phyloP scores from a whole-genome alignment of 495 filamentous ascomycete species.

The Trichodelitschia bisporula region DNA sequence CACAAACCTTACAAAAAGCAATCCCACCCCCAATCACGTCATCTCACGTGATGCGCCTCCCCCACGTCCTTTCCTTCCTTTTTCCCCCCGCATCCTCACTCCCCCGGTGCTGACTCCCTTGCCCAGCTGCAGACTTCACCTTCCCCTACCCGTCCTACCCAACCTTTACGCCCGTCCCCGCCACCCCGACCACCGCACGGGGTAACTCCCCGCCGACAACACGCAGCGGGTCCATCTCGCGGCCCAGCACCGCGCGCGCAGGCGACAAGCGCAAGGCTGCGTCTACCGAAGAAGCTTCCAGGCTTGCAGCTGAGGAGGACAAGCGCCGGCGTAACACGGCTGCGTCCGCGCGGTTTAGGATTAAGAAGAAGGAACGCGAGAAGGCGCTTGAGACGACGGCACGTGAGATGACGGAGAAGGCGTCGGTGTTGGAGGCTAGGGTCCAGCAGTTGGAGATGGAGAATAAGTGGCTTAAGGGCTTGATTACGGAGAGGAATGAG shows the following conservation, averaged over 20 bases:
- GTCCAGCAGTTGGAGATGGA: slow-evolving; percentile 80
- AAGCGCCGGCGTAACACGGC: slow-evolving; percentile 93
- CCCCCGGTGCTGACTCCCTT: slow-evolving; percentile 1
- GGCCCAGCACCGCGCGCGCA: slow-evolving; percentile 12
- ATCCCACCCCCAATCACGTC: no score
- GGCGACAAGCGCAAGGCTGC: slow-evolving; percentile 31
- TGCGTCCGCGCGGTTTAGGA: slow-evolving; percentile 78
- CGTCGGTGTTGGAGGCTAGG: slow-evolving; percentile 48
- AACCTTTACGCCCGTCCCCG: no score
- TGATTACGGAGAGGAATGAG: slow-evolving; percentile 79
- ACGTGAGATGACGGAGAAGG: slow-evolving; percentile 77
- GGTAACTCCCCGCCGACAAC: slow-evolving; percentile 16
- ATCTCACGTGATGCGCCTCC: no score
- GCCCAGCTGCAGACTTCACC: slow-evolving; percentile 22
- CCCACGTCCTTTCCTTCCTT: no score
- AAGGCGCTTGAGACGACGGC: slow-evolving; percentile 73
- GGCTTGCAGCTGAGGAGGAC: slow-evolving; percentile 79
- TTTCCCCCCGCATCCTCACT: slow-evolving; percentile 5
- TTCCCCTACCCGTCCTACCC: slow-evolving; percentile 10
- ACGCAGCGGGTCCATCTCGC: slow-evolving; percentile 19
- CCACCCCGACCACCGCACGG: slow-evolving; percentile 11
- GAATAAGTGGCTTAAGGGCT: slow-evolving; percentile 87
- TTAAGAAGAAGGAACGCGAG: slow-evolving; percentile 99
- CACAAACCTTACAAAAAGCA: no score
- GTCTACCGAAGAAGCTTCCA: slow-evolving; percentile 48